These are phyloP conservation scores for Kalaharituber pfeilii DNA, from an alignment of 2,329 filamentous ascomycete genomes.

Conservation along the genomic window DNA sequence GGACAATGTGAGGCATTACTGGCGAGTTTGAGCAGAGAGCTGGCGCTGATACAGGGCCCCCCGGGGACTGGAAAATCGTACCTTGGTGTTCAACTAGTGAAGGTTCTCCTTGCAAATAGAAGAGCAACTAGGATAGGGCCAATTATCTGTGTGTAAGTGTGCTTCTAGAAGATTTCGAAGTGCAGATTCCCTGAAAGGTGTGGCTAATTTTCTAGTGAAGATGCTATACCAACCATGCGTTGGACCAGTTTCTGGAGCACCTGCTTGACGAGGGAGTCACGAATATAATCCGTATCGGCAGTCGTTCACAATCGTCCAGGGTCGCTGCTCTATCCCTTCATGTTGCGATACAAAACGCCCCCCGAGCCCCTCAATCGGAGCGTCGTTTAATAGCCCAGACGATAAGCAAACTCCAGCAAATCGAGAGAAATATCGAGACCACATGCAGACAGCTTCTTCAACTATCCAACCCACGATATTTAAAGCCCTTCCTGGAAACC, in stretches of 20 bases:
- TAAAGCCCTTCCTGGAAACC: not conserved
- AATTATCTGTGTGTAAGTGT: conserved; percentile 32
- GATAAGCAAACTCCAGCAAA: too few relatives aligned
- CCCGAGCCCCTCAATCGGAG: too few relatives aligned
- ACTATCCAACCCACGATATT: not conserved
- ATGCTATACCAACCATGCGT: conserved; percentile 38
- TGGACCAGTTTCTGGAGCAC: conserved; percentile 44
- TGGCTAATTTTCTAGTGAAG: conserved; percentile 9
- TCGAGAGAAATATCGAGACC: not conserved
- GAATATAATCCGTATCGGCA: conserved; percentile 43
- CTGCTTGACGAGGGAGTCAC: conserved; percentile 31
- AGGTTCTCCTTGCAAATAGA: conserved; percentile 29
- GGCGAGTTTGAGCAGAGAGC: conserved; percentile 35
- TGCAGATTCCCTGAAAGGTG: not conserved
- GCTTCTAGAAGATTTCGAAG: not conserved
- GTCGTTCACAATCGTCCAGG: too few relatives aligned
- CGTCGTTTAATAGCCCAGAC: too few relatives aligned
- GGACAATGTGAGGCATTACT: conserved; percentile 38
- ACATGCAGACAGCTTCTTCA: not conserved
- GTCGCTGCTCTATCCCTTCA: too few relatives aligned
- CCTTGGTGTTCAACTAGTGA: conserved; percentile 35
- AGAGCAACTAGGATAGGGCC: conserved; percentile 30
- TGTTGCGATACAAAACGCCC: too few relatives aligned
- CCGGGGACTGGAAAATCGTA: conserved; percentile 54
- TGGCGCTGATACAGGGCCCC: conserved; percentile 51